A percentile compares a stretch with the other conserved stretches of the same genome.
phyloP scores from a whole-genome alignment of 495 filamentous ascomycete species.

The Schizothecium vesticola region DNA sequence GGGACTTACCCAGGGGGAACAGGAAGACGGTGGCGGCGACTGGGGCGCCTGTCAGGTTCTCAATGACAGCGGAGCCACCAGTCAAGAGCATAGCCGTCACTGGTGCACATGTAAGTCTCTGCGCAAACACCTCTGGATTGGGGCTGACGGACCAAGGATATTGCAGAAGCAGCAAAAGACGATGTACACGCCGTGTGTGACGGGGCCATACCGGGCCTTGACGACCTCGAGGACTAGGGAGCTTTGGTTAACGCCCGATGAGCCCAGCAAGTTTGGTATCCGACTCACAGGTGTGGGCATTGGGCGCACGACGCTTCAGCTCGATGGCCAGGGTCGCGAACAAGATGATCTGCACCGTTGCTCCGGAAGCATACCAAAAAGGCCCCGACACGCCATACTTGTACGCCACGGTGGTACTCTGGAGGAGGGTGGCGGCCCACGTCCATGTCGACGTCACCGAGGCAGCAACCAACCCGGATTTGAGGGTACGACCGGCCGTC shows the following conservation, averaged over 20 bases:
- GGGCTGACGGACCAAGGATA: constrained; percentile 4
- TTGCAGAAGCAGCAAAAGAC: constrained; percentile 14
- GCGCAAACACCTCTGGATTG: neutral
- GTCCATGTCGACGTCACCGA: constrained; percentile 6
- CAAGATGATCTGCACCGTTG: constrained; percentile 43
- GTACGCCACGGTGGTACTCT: constrained; percentile 1
- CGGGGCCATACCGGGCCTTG: constrained; percentile 29
- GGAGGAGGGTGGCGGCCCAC: constrained; percentile 6
- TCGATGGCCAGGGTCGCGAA: constrained; percentile 45
- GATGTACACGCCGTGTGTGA: constrained; percentile 37
- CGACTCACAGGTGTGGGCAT: constrained; percentile 35
- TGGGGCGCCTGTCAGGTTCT: constrained; percentile 19
- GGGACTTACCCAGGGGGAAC: constrained; percentile 16
- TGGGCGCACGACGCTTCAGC: constrained; percentile 42
- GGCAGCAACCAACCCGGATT: constrained; percentile 6
- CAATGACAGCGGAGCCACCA: constrained; percentile 18
- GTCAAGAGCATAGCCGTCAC: constrained; percentile 19
- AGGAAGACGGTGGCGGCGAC: constrained; percentile 14
- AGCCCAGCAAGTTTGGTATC: neutral
- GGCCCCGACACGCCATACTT: constrained; percentile 16
- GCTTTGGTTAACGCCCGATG: neutral
- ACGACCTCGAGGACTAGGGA: constrained; percentile 33
- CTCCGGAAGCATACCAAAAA: constrained; percentile 43
- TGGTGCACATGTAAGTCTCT: neutral
- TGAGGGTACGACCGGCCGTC: constrained; percentile 3